These are phyloP conservation scores for Wallacemonas sp. DNA, from an alignment of 208 protist genomes.

Conservation along the genomic window DNA sequence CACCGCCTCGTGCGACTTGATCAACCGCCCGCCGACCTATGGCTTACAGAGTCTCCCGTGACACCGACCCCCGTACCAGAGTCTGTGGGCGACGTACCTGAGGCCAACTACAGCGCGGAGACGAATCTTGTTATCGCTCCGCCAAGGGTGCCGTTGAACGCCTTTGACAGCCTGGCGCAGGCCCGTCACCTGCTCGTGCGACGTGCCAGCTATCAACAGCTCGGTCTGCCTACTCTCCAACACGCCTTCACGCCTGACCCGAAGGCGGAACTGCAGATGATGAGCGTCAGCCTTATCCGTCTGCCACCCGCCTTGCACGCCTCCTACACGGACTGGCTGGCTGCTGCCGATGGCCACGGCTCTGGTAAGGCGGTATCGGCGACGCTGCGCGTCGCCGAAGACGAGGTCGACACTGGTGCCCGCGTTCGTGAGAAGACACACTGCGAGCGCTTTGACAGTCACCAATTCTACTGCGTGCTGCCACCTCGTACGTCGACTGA, in stretches of 20 bases:
- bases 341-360: background rate
- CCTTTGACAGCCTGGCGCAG: background rate
- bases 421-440: background rate
- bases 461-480: conserved; percentile 54
- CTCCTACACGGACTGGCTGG: background rate
- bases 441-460: conserved; percentile 37
- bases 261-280: conserved; percentile 44
- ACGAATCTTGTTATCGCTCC: too few species aligned
- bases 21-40: conserved; percentile 3
- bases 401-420: background rate
- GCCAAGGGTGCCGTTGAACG: background rate
- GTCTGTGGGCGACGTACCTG: too few species aligned
- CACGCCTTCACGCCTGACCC: conserved; percentile 50
- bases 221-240: conserved; percentile 53
- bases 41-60: background rate
- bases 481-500: too few species aligned
- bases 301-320: conserved; percentile 20
- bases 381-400: background rate
- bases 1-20: conserved; percentile 45
- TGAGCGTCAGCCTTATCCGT: conserved; percentile 55
- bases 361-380: too few species aligned
- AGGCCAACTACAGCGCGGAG: too few species aligned
- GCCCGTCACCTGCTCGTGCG: conserved; percentile 5
- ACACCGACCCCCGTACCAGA: background rate
- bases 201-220: conserved; percentile 44